Conservation (phyloP, 2,329 filamentous ascomycete species). For the Diplodia sapinea region DNA sequence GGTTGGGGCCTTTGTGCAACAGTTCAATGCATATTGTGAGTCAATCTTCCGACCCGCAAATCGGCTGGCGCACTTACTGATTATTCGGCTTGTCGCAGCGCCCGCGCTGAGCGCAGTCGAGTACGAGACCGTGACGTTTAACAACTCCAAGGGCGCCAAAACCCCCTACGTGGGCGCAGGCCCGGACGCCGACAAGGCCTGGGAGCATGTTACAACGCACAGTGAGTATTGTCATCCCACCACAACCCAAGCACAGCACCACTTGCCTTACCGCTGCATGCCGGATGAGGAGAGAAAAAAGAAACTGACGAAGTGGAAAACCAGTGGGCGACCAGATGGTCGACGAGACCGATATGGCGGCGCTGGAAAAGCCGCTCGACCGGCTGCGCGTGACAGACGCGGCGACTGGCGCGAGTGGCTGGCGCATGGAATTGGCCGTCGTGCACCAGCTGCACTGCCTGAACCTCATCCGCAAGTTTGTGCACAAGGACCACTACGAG, state of each 20-base stretch:
- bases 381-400: conserved; percentile 64
- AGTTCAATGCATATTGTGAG: conserved; percentile 26
- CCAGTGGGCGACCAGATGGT: conserved; percentile 68
- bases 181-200: conserved; percentile 62
- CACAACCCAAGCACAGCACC: no score
- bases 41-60: neutral
- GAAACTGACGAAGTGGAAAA: conserved; percentile 36
- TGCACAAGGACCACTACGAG: conserved; percentile 43
- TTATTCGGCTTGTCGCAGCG: neutral
- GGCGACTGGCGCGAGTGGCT: conserved; percentile 55
- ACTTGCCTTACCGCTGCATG: no score
- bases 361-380: conserved; percentile 58
- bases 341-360: conserved; percentile 58
- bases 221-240: conserved; percentile 37
- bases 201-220: conserved; percentile 60
- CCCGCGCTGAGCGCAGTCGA: conserved; percentile 19
- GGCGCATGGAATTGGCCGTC: conserved; percentile 37
- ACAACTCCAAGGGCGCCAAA: conserved; percentile 14
- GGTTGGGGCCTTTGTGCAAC: neutral
- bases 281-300: neutral
- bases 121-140: conserved; percentile 21
- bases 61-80: conserved; percentile 6
- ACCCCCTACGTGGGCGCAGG: conserved; percentile 61
- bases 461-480: conserved; percentile 45
- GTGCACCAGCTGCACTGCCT: conserved; percentile 45